Conservation (phyloP, 179 eudicot species). For the Beta corolliflora region DNA sequence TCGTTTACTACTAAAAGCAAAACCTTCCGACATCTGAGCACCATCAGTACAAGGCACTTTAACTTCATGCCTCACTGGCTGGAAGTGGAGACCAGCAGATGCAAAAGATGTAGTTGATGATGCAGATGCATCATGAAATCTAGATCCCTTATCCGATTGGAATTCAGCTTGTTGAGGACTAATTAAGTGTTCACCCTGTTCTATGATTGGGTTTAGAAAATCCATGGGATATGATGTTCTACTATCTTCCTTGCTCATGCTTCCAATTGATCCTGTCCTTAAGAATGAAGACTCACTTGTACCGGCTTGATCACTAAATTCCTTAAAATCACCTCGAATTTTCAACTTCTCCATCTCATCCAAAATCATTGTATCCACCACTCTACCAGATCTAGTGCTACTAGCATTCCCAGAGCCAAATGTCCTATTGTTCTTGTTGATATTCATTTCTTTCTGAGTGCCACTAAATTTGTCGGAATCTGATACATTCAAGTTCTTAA, state of each 20-base stretch:
- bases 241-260: conserved; percentile 7
- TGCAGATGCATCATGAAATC: not conserved
- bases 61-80: conserved; percentile 25
- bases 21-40: conserved; percentile 30
- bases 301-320: conserved; percentile 15
- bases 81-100: conserved; percentile 24
- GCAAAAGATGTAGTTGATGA: conserved; percentile 27
- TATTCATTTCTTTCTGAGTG: conserved; percentile 23
- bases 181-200: conserved; percentile 17
- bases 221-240: conserved; percentile 1
- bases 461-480: conserved; percentile 26
- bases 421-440: not conserved
- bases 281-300: conserved; percentile 14
- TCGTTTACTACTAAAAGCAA: conserved; percentile 30
- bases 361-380: conserved; percentile 36
- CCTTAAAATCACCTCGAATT: conserved; percentile 31
- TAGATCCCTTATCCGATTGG: conserved; percentile 21
- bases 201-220: conserved; percentile 13
- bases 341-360: conserved; percentile 47
- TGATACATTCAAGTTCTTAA: conserved; percentile 47
- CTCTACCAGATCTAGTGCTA: conserved; percentile 21
- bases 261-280: conserved; percentile 10
- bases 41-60: conserved; percentile 32
- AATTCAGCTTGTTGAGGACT: not conserved
- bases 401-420: conserved; percentile 13